phyloP scores from a whole-genome alignment of 176 grass and related monocot genomes.

The Triticum aestivum region IWGSC_CS_RefSeq_v2.1 NC_057813.1:49445677-49446176 shows the following conservation, averaged over 20 bases:
- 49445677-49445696: conserved; percentile 54
- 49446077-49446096: no score
- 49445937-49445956: conserved; percentile 87
- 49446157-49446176: conserved; percentile 48
- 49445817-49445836: not conserved
- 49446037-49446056: conserved; percentile 76
- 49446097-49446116: not conserved
- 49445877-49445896: not conserved
- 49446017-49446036: conserved; percentile 38
- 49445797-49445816: not conserved
- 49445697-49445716: conserved; percentile 55
- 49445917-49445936: conserved; percentile 87
- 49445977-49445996: conserved; percentile 42
- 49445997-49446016: not conserved
- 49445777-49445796: conserved; percentile 97
- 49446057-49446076: not conserved
- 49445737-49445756: conserved; percentile 87
- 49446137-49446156: not conserved
- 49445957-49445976: conserved; percentile 54
- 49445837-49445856: not conserved
- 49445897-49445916: conserved; percentile 43
- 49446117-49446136: not conserved
- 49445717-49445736: conserved; percentile 88
- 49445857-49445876: not conserved
- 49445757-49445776: conserved; percentile 76